Evolutionary conservation across 331 rosid genomes (phyloP), one percentile per base, ranked within the genome.

Genomic region (Rhamnella rubrinervis): DNA sequence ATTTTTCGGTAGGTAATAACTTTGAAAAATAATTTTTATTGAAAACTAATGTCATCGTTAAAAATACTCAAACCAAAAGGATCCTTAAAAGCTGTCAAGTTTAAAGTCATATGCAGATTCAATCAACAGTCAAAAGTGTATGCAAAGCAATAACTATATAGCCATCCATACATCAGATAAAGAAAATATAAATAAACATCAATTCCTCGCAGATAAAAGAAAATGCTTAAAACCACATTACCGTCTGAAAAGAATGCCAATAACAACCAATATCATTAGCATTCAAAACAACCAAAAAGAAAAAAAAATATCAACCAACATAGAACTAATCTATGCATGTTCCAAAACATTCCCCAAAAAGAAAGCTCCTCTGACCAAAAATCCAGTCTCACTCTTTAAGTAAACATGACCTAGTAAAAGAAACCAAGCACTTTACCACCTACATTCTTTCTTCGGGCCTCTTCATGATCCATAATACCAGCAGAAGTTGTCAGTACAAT

Each of bases 391-490:
- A 37, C 67, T 65, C 47, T 10, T 55, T 18, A 31, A 18, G 23
- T 8, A 55, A 66, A 21, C 53, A 37, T 53, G n/a, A 66, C 17
- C 66, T 66, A 80, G 66, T 80, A 80, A 66, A 80, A 80, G 84
- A 80, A 80, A 53, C 84, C 84, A 71, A 80, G 84, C 37, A 80
- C 84, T 62, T 80, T 80, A 56, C 84, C 84, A 65, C 84, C 84
- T 0, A 80, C 84, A 44, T 80, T 80, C 80, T 80, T 80, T 38
- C 84, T 75, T 25, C 84, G 67, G 15, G 84, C 84, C 71, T 80
- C 84, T 9, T 80, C 84, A 38, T 80, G 84, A 58, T 80, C 84
- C 84, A 80, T 80, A 58, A 80, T 80, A 41, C 84, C 80, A 37
- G 84, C 84, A 31, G 84, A 80, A 13, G 84, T 80, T 13, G 84